Evolutionary conservation across 129 eudicot genomes (phyloP).

Genomic region (Heracleum sosnowskyi): DNA sequence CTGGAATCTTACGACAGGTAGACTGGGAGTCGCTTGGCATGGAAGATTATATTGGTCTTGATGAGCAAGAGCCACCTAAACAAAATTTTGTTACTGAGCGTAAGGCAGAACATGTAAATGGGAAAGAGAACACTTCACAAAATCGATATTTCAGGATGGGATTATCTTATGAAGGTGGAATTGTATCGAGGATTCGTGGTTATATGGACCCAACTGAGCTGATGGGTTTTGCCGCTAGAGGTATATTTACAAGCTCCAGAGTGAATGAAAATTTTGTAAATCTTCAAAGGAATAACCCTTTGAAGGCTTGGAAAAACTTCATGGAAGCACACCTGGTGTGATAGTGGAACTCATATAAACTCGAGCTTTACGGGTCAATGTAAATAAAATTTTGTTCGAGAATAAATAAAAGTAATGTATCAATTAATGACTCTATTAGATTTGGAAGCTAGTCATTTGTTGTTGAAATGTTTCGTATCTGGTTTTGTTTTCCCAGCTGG

Average conservation of each 20-base stretch:
- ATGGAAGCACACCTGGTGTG: conserved; percentile 30
- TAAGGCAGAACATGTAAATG: background rate
- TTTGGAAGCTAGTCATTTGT: background rate
- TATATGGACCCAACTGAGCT: conserved; percentile 45
- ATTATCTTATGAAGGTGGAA: conserved; percentile 31
- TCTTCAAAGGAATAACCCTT: conserved; percentile 25
- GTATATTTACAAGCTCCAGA: conserved; percentile 29
- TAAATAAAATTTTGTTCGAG: background rate
- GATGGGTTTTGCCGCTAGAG: conserved; percentile 65
- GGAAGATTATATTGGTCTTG: conserved; percentile 19
- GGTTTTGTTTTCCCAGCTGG: background rate
- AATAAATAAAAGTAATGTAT: background rate
- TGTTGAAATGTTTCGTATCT: background rate
- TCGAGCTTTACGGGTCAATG: background rate
- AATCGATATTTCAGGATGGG: conserved; percentile 21
- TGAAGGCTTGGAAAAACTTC: conserved; percentile 46
- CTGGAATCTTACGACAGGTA: conserved; percentile 32
- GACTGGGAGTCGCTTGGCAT: conserved; percentile 67
- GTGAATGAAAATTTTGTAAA: conserved; percentile 15
- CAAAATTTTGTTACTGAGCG: conserved; percentile 4
- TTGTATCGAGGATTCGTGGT: conserved; percentile 42
- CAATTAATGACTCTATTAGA: background rate
- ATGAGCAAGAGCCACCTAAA: background rate
- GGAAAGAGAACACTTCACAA: conserved; percentile 12
- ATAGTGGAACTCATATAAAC: conserved; percentile 1